These are phyloP conservation scores for Mycotypha africana DNA, from an alignment of 371 early-diverging fungal genomes.

Conservation along the genomic window DNA sequence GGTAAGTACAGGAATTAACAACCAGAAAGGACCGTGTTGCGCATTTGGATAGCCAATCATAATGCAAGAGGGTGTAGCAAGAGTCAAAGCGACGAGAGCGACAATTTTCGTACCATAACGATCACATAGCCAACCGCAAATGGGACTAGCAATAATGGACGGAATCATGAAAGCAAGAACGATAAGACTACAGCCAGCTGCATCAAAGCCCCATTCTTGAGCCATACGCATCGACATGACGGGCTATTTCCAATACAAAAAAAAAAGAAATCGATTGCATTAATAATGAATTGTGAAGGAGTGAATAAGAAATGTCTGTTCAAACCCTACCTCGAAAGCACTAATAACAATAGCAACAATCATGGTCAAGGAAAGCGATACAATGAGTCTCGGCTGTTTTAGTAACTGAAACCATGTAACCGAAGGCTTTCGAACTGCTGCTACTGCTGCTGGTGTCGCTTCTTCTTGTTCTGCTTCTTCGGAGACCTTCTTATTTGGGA, in stretches of 20 bases:
- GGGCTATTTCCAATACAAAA: conserved; percentile 44
- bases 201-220: conserved; percentile 47
- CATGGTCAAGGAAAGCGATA: conserved; percentile 24
- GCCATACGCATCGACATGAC: conserved; percentile 53
- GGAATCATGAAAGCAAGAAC: conserved; percentile 53
- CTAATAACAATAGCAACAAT: conserved; percentile 37
- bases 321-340: conserved; percentile 31
- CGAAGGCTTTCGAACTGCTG: background rate
- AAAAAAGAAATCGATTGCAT: background rate
- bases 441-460: background rate
- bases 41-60: conserved; percentile 29
- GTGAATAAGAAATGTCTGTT: too few species aligned
- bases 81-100: conserved; percentile 21
- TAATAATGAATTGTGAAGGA: background rate
- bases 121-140: conserved; percentile 43
- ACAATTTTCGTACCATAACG: conserved; percentile 35
- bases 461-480: background rate
- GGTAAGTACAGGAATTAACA: conserved; percentile 20
- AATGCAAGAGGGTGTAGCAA: conserved; percentile 25
- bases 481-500: too few species aligned
- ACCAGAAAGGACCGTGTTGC: conserved; percentile 26
- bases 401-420: conserved; percentile 19
- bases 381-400: conserved; percentile 23
- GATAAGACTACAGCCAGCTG: conserved; percentile 51
- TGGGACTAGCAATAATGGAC: conserved; percentile 33